These are phyloP conservation scores for Pyrenochaeta sp. DNA, from an alignment of 2,329 filamentous ascomycete genomes.

Conservation along the genomic window DNA sequence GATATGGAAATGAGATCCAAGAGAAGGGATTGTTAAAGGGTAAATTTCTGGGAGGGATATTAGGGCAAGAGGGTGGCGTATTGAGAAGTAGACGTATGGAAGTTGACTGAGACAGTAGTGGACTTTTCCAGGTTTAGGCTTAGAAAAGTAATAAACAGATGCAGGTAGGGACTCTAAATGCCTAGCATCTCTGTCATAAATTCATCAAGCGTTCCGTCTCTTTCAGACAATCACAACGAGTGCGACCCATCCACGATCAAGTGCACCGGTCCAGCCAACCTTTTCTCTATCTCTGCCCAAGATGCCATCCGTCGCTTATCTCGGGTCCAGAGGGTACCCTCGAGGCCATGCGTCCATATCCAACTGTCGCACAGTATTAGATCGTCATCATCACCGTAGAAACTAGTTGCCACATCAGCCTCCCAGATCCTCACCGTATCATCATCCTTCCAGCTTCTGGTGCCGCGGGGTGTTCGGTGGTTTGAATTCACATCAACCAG, in stretches of 20 bases:
- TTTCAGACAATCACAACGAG: background rate
- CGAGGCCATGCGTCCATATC: constrained; percentile 36
- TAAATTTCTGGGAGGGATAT: constrained; percentile 3
- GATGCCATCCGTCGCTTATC: constrained; percentile 32
- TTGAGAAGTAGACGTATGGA: background rate
- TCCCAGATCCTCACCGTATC: constrained; percentile 39
- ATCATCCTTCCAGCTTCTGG: constrained; percentile 27
- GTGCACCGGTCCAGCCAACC: constrained; percentile 20
- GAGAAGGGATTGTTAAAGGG: constrained; percentile 7
- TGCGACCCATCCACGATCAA: background rate
- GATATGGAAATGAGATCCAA: constrained; percentile 4
- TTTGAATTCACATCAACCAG: constrained; percentile 37
- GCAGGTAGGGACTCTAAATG: background rate
- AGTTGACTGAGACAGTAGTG: background rate
- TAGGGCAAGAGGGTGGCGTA: background rate
- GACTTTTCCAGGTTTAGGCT: background rate
- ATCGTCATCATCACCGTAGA: constrained; percentile 40
- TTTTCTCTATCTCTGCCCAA: constrained; percentile 26
- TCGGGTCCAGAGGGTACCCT: constrained; percentile 31
- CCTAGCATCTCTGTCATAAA: background rate
- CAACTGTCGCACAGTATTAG: constrained; percentile 32
- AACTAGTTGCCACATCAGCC: constrained; percentile 37
- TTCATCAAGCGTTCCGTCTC: background rate
- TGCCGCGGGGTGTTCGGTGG: constrained; percentile 30
- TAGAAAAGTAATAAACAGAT: background rate